These are phyloP conservation scores for Poa annua DNA, from an alignment of 176 grass and related monocot species.

Conservation along the genomic window DNA sequence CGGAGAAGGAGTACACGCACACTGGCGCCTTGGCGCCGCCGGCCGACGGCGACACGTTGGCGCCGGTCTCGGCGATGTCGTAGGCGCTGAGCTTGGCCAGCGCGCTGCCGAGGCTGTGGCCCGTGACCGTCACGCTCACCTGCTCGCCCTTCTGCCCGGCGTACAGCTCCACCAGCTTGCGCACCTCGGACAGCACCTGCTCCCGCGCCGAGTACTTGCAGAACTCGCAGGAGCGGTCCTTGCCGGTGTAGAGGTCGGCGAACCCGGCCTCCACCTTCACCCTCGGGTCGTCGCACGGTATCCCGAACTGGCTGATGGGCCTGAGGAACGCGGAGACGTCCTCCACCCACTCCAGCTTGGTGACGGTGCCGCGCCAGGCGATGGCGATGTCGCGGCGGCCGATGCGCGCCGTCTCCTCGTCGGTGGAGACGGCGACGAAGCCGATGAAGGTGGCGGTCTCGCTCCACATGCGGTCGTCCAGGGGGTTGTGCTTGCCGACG, in stretches of 20 bases:
- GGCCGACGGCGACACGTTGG: constrained; percentile 4
- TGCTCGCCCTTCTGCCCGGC: constrained; percentile 47
- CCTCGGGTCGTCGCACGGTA: constrained; percentile 51
- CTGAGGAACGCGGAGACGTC: constrained; percentile 49
- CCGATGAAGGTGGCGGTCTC: constrained; percentile 77
- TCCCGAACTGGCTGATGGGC: background rate
- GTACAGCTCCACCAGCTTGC: constrained; percentile 53
- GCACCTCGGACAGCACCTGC: constrained; percentile 74
- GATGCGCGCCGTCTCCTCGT: constrained; percentile 37
- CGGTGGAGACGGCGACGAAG: constrained; percentile 59
- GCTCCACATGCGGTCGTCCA: constrained; percentile 47
- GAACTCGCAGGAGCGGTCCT: constrained; percentile 29
- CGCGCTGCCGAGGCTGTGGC: constrained; percentile 76
- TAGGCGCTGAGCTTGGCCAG: constrained; percentile 64
- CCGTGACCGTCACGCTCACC: constrained; percentile 69
- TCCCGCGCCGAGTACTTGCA: constrained; percentile 69
- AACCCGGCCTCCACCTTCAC: constrained; percentile 68
- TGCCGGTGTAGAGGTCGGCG: constrained; percentile 59
- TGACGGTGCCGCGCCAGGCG: constrained; percentile 73
- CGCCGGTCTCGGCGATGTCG: constrained; percentile 63
- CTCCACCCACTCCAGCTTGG: constrained; percentile 66
- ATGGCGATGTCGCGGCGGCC: constrained; percentile 68
- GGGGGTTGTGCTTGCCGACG: background rate
- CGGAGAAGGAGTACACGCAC: constrained; percentile 62
- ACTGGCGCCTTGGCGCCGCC: constrained; percentile 6